phyloP scores from a whole-genome alignment of 2,329 filamentous ascomycete species.

The Penicillium carneum region DNA sequence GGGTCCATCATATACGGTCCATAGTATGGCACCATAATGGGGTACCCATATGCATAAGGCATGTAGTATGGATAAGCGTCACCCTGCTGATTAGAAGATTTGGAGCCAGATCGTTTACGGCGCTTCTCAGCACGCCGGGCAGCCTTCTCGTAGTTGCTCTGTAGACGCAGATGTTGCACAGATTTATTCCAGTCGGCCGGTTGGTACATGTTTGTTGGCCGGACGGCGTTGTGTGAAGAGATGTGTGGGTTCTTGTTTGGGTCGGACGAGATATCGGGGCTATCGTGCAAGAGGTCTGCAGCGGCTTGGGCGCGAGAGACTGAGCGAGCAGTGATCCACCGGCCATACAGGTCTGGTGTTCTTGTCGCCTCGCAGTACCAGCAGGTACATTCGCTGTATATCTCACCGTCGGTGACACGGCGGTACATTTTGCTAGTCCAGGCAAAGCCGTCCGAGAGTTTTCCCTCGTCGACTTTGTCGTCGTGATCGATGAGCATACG shows the following conservation, averaged over 20 bases:
- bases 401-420: constrained; percentile 64
- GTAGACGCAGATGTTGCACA: constrained; percentile 46
- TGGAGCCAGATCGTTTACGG: constrained; percentile 43
- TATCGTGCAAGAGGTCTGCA: constrained; percentile 56
- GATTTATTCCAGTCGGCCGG: constrained; percentile 28
- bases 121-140: constrained; percentile 46
- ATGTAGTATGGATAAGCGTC: constrained; percentile 30
- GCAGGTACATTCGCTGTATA: constrained; percentile 59
- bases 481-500: constrained; percentile 77
- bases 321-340: constrained; percentile 52
- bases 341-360: constrained; percentile 60
- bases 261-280: constrained; percentile 55
- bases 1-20: constrained; percentile 58
- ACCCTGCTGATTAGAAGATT: constrained; percentile 24
- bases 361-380: constrained; percentile 75
- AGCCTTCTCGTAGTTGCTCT: constrained; percentile 60
- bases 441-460: constrained; percentile 70
- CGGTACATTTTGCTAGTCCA: constrained; percentile 77
- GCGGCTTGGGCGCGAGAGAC: constrained; percentile 61
- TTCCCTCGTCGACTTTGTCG: constrained; percentile 77
- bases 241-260: constrained; percentile 71
- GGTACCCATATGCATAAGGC: constrained; percentile 56
- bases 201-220: constrained; percentile 28
- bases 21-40: constrained; percentile 55
- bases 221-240: constrained; percentile 74